phyloP scores from a whole-genome alignment of 495 filamentous ascomycete species.

The Hyphodiscus hymeniophilus region DNA sequence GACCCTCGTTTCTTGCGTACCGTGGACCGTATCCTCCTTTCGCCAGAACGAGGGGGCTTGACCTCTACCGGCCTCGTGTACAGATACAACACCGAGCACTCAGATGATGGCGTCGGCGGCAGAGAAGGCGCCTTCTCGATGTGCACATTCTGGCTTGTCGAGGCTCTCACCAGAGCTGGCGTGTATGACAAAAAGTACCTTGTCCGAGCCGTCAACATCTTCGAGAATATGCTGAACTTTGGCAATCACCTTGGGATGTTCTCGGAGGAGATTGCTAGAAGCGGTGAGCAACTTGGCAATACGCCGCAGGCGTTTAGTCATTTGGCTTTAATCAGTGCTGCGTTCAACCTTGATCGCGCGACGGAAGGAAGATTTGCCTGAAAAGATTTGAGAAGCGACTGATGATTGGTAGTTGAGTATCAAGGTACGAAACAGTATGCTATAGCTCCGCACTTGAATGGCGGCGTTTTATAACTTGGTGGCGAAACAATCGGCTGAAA shows the following conservation, averaged over 20 bases:
- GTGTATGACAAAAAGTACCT: slow-evolving; percentile 58
- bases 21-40: slow-evolving; percentile 55
- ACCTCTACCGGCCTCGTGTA: slow-evolving; percentile 65
- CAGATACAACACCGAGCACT: slow-evolving; percentile 55
- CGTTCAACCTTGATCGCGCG: slow-evolving; percentile 57
- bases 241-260: slow-evolving; percentile 69
- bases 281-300: slow-evolving; percentile 66
- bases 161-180: slow-evolving; percentile 61
- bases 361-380: background rate
- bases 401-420: too few relatives aligned
- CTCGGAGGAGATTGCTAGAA: slow-evolving; percentile 63
- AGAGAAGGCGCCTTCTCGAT: slow-evolving; percentile 70
- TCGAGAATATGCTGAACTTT: slow-evolving; percentile 67
- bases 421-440: too few relatives aligned
- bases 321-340: slow-evolving; percentile 60
- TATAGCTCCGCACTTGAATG: too few relatives aligned
- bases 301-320: slow-evolving; percentile 71
- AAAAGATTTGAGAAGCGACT: too few relatives aligned
- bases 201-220: slow-evolving; percentile 53
- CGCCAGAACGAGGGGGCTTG: slow-evolving; percentile 62
- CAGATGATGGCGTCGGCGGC: slow-evolving; percentile 65
- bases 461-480: too few relatives aligned
- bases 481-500: too few relatives aligned
- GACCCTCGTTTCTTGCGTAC: slow-evolving; percentile 64
- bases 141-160: slow-evolving; percentile 73